A percentile compares a stretch with the other conserved stretches of the same genome.
phyloP scores from a whole-genome alignment of 2,329 filamentous ascomycete genomes.

The Rhinocladiella mackenziei region DNA sequence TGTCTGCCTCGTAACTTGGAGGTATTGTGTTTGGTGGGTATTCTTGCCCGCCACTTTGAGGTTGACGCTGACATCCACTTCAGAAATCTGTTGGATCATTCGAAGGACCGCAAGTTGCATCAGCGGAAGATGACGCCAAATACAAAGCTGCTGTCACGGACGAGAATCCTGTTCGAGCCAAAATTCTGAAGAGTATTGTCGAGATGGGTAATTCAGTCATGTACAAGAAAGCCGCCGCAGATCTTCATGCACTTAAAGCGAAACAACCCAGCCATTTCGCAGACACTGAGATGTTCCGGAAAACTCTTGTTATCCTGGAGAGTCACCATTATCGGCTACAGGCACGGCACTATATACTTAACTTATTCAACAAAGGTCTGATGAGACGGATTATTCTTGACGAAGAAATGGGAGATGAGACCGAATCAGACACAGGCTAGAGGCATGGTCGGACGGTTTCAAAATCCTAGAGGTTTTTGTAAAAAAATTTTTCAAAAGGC shows the following conservation, averaged over 20 bases:
- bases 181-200: slow-evolving; percentile 77
- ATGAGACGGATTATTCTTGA: slow-evolving; percentile 79
- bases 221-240: slow-evolving; percentile 77
- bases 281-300: slow-evolving; percentile 73
- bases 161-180: slow-evolving; percentile 60
- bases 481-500: too few relatives aligned
- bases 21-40: slow-evolving; percentile 64
- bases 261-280: slow-evolving; percentile 72
- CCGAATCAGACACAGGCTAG: slow-evolving; percentile 26
- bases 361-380: slow-evolving; percentile 88
- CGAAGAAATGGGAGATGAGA: slow-evolving; percentile 43
- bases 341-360: slow-evolving; percentile 83
- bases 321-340: slow-evolving; percentile 83
- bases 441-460: neutral
- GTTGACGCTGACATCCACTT: slow-evolving; percentile 7
- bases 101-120: slow-evolving; percentile 39
- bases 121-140: slow-evolving; percentile 44
- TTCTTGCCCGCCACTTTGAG: neutral
- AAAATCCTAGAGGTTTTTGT: too few relatives aligned
- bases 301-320: slow-evolving; percentile 79
- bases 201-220: slow-evolving; percentile 92
- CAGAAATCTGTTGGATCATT: slow-evolving; percentile 18
- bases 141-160: slow-evolving; percentile 59
- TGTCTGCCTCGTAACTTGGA: slow-evolving; percentile 77
- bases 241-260: slow-evolving; percentile 69